These are phyloP conservation scores for Mallotus repandus DNA, from an alignment of 441 rosid species.

Conservation along the genomic window DNA sequence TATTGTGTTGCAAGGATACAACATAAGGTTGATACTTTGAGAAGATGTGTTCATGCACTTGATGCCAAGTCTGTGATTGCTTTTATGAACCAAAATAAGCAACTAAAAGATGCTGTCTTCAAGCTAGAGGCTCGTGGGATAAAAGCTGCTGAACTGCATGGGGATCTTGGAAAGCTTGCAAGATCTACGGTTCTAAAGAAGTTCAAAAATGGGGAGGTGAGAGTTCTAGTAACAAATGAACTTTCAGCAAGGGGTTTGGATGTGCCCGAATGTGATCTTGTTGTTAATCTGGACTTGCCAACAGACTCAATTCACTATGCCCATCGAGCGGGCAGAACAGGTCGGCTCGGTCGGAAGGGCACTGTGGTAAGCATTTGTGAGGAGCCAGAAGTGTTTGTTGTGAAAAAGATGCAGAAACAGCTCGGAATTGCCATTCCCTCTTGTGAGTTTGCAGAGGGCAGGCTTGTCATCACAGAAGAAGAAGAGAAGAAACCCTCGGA, in stretches of 20 bases:
- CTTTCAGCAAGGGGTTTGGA: slow-evolving; percentile 93
- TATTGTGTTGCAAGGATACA: slow-evolving; percentile 69
- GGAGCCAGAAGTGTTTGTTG: slow-evolving; percentile 73
- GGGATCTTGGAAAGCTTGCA: slow-evolving; percentile 87
- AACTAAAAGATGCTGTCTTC: slow-evolving; percentile 85
- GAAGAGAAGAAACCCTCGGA: slow-evolving; percentile 42
- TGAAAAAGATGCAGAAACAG: slow-evolving; percentile 84
- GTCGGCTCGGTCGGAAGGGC: slow-evolving; percentile 87
- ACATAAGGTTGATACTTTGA: slow-evolving; percentile 78
- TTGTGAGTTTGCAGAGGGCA: slow-evolving; percentile 83
- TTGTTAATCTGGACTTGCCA: slow-evolving; percentile 79
- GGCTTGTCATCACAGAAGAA: slow-evolving; percentile 53
- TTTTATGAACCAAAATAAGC: slow-evolving; percentile 84
- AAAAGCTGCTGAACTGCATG: slow-evolving; percentile 81
- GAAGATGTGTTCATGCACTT: slow-evolving; percentile 85
- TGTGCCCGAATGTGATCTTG: slow-evolving; percentile 86
- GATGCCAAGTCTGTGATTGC: slow-evolving; percentile 82
- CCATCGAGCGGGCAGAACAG: slow-evolving; percentile 81
- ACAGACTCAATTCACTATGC: slow-evolving; percentile 77
- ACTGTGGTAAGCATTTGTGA: slow-evolving; percentile 78
- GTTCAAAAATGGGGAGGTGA: slow-evolving; percentile 76
- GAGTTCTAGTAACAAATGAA: slow-evolving; percentile 82
- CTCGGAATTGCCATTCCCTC: slow-evolving; percentile 57
- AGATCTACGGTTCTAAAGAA: slow-evolving; percentile 76
- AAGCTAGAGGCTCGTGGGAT: slow-evolving; percentile 89